Base-by-base conservation (phyloP, 2,329 filamentous ascomycete genomes). In the Pseudogymnoascus sp. region DNA sequence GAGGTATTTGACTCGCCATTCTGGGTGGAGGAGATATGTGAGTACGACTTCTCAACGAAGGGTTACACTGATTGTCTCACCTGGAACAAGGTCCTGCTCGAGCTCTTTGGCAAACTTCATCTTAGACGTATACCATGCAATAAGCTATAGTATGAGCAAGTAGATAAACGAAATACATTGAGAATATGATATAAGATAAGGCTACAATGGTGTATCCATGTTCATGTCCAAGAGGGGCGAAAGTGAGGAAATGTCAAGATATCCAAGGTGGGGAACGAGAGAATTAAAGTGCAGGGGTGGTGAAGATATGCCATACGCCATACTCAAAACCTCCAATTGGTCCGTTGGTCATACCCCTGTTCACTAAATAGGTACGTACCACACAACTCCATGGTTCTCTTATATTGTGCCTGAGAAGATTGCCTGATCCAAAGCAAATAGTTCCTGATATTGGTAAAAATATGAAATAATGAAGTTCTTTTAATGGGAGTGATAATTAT, bases 1-100 rank as follows among this genome's bases (percentile, higher is more conserved):
- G 68, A 97, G 82, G 74, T 97, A 97, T 75, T 96, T 96, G 73
- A 87, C 83, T 70, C 89, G 86, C 93, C 93, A 97, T 83, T 97
- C 85, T 87, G 67, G 28, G 12, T 7, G 28, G 62, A 25, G 28
- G 62, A 25, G 22, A 25, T 25, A 25, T 60, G 36, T 63, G 59
- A 62, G 60, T 4, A 33, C n/a, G 18, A 8, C 25, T 33, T 58
- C 6, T 37, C 18, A 58, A 30, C 22, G 57, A 33, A 62, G 58
- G n/a, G 60, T 37, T 50, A 38, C 37, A 47, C 38, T 25, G 57
- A 28, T 20, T 60, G 58, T 67, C 75, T 72, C 73, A 86, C 84
- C 92, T 71, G 92, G 92, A 66, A 97, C 91, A 60, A 92, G 83
- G 69, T 95, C 89, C 71, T 89, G 84, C 72, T 96, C 90, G 65